Evolutionary conservation across 2,329 filamentous ascomycete genomes (phyloP).

Genomic region (Pseudogymnoascus sp.): DNA sequence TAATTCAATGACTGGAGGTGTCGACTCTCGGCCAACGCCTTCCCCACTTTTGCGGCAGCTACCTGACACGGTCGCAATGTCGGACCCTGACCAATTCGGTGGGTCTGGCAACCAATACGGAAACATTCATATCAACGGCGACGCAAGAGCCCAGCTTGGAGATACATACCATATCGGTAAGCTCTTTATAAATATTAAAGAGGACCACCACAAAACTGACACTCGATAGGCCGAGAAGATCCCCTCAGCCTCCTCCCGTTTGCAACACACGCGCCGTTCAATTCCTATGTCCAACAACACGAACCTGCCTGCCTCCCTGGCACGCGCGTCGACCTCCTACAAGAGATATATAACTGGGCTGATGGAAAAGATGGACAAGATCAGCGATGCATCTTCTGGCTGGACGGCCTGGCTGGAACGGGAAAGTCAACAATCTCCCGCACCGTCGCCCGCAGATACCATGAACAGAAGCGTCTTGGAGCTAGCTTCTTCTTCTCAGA

Average conservation of each 20-base stretch:
- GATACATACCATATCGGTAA: too few relatives aligned
- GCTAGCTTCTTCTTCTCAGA: background rate
- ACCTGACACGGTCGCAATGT: too few relatives aligned
- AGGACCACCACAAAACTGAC: too few relatives aligned
- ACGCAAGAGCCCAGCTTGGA: too few relatives aligned
- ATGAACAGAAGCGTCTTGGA: background rate
- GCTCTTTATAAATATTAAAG: too few relatives aligned
- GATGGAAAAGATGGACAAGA: slow-evolving; percentile 12
- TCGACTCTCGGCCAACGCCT: too few relatives aligned
- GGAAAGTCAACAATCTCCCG: slow-evolving; percentile 30
- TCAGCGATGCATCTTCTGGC: slow-evolving; percentile 25
- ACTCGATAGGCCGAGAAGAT: too few relatives aligned
- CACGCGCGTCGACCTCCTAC: slow-evolving; percentile 22
- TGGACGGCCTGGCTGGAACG: slow-evolving; percentile 32
- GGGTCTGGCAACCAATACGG: too few relatives aligned
- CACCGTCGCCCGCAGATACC: slow-evolving; percentile 24
- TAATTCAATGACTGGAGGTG: too few relatives aligned
- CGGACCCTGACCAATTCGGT: too few relatives aligned
- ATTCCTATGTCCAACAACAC: slow-evolving; percentile 19
- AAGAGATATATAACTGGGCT: slow-evolving; percentile 20
- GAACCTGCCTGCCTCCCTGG: slow-evolving; percentile 19
- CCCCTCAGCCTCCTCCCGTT: slow-evolving; percentile 10
- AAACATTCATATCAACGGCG: too few relatives aligned
- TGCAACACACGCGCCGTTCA: slow-evolving; percentile 17
- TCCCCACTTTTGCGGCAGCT: too few relatives aligned